Conservation (phyloP, 371 early-diverging fungal species). For the Apophysomyces trapeziformis region DNA sequence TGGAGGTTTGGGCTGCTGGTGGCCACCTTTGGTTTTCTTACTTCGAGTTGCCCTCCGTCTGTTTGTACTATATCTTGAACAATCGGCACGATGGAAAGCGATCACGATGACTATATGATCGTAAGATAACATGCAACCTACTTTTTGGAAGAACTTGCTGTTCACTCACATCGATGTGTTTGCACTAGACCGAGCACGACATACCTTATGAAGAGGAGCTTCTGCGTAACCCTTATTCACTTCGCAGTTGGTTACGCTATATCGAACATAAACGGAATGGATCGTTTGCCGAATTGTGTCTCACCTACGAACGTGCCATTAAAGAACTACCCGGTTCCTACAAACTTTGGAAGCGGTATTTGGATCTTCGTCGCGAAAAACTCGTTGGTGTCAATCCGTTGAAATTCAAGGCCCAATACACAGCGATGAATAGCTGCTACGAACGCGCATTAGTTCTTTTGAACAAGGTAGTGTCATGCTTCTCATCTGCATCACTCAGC, state of each 20-base stretch:
- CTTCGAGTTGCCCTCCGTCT: too few relatives aligned
- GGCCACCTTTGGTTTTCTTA: too few relatives aligned
- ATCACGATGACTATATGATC: slow-evolving; percentile 27
- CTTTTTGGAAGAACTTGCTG: not conserved
- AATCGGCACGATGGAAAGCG: slow-evolving; percentile 4
- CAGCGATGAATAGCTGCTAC: slow-evolving; percentile 72
- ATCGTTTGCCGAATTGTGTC: slow-evolving; percentile 49
- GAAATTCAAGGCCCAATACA: slow-evolving; percentile 60
- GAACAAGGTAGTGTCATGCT: slow-evolving; percentile 63
- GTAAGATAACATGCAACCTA: slow-evolving; percentile 6
- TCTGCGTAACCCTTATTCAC: slow-evolving; percentile 78
- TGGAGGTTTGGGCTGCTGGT: too few relatives aligned
- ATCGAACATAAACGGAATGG: slow-evolving; percentile 80
- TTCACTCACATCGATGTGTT: not conserved
- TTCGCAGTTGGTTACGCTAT: slow-evolving; percentile 91
- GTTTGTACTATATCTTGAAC: not conserved
- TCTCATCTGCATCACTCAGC: not conserved
- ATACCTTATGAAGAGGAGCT: slow-evolving; percentile 92
- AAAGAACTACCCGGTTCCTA: slow-evolving; percentile 90
- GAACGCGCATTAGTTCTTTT: slow-evolving; percentile 87
- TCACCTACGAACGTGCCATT: slow-evolving; percentile 89
- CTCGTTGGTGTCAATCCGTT: slow-evolving; percentile 58
- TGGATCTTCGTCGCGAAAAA: slow-evolving; percentile 71
- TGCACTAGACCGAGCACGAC: slow-evolving; percentile 64
- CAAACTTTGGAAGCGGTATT: slow-evolving; percentile 93